Evolutionary conservation across 371 early-diverging fungal species (phyloP).

Genomic region (Hamiltosporidium tvaerminnensis): DNA sequence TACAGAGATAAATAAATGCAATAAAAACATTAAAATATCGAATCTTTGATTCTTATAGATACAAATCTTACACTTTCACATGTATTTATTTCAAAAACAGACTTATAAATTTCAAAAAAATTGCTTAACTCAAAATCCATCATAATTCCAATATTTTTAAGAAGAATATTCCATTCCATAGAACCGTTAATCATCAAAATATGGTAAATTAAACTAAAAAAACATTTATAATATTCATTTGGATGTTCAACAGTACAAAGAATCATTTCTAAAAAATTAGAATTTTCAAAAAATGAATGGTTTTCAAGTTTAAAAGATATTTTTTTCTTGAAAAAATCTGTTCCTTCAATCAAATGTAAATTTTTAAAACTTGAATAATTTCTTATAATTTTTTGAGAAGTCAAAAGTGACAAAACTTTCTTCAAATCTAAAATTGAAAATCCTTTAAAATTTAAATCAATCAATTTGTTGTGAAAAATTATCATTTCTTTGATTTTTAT

Average conservation of each 20-base stretch:
- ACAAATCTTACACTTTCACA: too few species aligned
- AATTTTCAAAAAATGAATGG: background rate
- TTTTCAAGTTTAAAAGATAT: background rate
- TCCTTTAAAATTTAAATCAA: background rate
- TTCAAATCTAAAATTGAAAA: background rate
- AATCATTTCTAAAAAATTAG: background rate
- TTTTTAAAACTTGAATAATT: background rate
- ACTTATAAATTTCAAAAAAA: slow-evolving; percentile 27
- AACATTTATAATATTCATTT: background rate
- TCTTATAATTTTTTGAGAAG: background rate
- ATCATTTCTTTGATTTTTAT: background rate
- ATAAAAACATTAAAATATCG: too few species aligned
- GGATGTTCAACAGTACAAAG: background rate
- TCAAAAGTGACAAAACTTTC: background rate
- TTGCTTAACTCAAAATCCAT: slow-evolving; percentile 31
- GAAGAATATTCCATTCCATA: slow-evolving; percentile 16
- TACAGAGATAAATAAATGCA: too few species aligned
- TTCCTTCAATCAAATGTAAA: background rate
- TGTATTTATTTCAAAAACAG: slow-evolving; percentile 13
- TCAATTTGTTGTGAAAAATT: background rate
- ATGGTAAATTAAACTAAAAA: slow-evolving; percentile 25
- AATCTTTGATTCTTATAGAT: too few species aligned
- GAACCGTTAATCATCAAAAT: slow-evolving; percentile 14
- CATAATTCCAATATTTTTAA: slow-evolving; percentile 17
- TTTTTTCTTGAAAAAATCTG: background rate